These are phyloP conservation scores for Venturia carpophila DNA, from an alignment of 2,329 filamentous ascomycete species.

Conservation along the genomic window DNA sequence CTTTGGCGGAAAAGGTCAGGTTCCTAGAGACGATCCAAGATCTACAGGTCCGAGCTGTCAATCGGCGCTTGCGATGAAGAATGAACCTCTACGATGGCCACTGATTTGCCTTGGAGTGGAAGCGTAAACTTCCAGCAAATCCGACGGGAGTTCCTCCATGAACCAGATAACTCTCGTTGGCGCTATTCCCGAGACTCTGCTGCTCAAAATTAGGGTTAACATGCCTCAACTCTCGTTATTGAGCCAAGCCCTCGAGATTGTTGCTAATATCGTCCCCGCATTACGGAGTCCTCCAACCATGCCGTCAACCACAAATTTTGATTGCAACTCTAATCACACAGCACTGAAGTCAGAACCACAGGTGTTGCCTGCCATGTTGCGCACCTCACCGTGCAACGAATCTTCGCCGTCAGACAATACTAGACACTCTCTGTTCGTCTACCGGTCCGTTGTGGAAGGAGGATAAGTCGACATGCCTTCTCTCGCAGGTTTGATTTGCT, in stretches of 20 bases:
- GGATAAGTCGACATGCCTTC: not conserved
- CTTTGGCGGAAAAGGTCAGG: not conserved
- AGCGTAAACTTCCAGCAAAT: not conserved
- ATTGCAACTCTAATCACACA: not conserved
- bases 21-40: constrained; percentile 4
- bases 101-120: not conserved
- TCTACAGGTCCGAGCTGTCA: constrained; percentile 11
- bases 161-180: not conserved
- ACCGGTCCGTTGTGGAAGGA: not conserved
- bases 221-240: not conserved
- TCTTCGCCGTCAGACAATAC: not conserved
- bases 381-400: not conserved
- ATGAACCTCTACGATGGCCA: not conserved
- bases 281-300: not conserved
- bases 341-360: not conserved
- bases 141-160: not conserved
- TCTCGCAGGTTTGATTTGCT: not conserved
- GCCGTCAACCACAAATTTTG: not conserved
- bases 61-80: constrained; percentile 2
- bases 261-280: not conserved
- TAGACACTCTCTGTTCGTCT: not conserved
- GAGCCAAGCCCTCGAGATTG: constrained; percentile 3
- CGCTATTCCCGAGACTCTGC: not conserved
- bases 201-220: not conserved
- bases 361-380: not conserved